Base-by-base conservation (phyloP, 495 filamentous ascomycete genomes). In the Daldinia grandis region DNA sequence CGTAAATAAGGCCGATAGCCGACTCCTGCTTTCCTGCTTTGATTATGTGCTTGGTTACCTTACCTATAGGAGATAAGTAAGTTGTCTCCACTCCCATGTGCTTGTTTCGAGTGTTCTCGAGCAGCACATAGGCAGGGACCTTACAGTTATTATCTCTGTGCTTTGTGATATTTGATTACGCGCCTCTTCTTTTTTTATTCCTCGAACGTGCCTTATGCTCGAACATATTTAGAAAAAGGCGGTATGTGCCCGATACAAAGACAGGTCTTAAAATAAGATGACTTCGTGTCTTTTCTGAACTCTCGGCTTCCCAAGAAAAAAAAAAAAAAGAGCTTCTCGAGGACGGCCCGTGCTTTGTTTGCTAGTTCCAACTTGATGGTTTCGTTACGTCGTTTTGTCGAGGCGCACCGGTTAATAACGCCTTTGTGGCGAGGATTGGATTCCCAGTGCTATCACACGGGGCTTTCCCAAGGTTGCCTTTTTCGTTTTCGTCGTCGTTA, bases 321-420 rank as follows among this genome's bases (percentile, higher is more conserved):
- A 28, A 25, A 19, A 56, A 12, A n/a, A 37, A 62, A 62, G 58
- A 42, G 35, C 37, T 14, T 42, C 37, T 64, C 51, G 62, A 57
- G 62, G 38, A 47, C 51, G 38, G 62, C 1, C 38, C 19, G 12
- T 57, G 37, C 62, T 64, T 64, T 66, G 55, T 58, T 25, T 53
- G 19, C 49, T 53, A 53, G 49, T n/a, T 53, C 49, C 49, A 53
- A n/a, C n/a, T n/a, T n/a, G 49, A 24, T 53, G 25, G 49, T 30
- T 53, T 53, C 49, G 49, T 53, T 53, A n/a, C 49, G 49, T 53
- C 6, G 49, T 28, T 47, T 53, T 24, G 24, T 53, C 49, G 49
- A 14, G 49, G 49, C 12, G 49, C 25, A 14, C 25, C 27, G 49
- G 49, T 28, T 53, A 53, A 28, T 53, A 28, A 53, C 24, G 49